Percentiles rank a stretch among this genome's conserved stretches.
Conservation (phyloP, 2,329 filamentous ascomycete genomes). For the Ceratocystis destructans region DNA sequence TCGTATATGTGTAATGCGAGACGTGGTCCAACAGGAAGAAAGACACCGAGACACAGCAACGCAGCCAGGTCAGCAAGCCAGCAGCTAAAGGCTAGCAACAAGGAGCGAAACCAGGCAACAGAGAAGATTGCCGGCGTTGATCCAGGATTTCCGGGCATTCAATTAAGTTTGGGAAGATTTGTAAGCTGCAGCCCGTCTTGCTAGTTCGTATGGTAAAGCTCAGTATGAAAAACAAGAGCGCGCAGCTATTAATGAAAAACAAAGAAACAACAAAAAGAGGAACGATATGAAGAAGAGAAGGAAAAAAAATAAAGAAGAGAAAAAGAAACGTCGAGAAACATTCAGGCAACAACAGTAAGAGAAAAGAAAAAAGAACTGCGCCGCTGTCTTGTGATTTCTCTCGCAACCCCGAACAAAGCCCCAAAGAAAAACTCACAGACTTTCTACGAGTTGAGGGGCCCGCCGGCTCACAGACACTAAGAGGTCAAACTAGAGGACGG, state of each 20-base stretch:
- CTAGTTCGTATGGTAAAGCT: too few relatives aligned
- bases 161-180: neutral
- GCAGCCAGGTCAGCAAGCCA: neutral
- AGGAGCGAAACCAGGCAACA: too few relatives aligned
- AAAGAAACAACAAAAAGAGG: neutral
- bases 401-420: neutral
- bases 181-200: neutral
- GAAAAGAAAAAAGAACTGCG: slow-evolving; percentile 2
- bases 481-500: too few relatives aligned
- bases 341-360: neutral
- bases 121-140: too few relatives aligned
- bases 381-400: slow-evolving; percentile 2
- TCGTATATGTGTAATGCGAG: neutral
- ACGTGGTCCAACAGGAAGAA: neutral
- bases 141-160: neutral
- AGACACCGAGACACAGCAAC: neutral
- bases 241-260: neutral
- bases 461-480: neutral
- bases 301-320: neutral
- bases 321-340: slow-evolving; percentile 6
- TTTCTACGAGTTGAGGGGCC: neutral
- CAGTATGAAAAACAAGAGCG: too few relatives aligned
- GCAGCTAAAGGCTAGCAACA: too few relatives aligned
- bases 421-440: neutral
- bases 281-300: neutral